Evolutionary conservation across 176 grass and related monocot genomes (phyloP).

Genomic region (maize (Zea mays)): DNA sequence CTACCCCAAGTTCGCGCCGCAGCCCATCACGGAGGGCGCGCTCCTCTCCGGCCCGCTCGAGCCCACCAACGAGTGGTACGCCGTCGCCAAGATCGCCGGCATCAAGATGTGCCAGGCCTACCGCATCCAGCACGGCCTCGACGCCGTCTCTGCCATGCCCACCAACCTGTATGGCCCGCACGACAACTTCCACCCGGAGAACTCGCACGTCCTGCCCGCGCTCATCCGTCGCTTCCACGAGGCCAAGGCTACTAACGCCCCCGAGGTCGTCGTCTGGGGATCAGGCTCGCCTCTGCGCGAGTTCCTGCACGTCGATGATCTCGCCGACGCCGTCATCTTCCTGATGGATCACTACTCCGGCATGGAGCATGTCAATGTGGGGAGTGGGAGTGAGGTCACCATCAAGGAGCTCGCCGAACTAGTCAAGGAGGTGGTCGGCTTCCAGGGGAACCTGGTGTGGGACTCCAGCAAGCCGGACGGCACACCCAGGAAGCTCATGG

Average conservation of each 20-base stretch:
- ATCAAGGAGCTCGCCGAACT: conserved; percentile 75
- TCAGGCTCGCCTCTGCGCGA: conserved; percentile 69
- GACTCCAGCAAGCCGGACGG: conserved; percentile 66
- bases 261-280: conserved; percentile 70
- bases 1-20: conserved; percentile 82
- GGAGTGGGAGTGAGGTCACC: conserved; percentile 68
- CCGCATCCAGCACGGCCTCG: conserved; percentile 78
- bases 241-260: conserved; percentile 49
- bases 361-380: conserved; percentile 71
- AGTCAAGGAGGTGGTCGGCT: conserved; percentile 69
- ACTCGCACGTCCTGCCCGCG: conserved; percentile 65
- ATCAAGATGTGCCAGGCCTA: conserved; percentile 92
- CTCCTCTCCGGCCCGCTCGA: conserved; percentile 78
- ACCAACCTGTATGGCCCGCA: conserved; percentile 80
- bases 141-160: conserved; percentile 77
- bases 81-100: conserved; percentile 80
- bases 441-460: conserved; percentile 67
- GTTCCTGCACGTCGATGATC: conserved; percentile 72
- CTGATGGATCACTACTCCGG: conserved; percentile 69
- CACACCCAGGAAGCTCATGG: conserved; percentile 86
- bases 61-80: conserved; percentile 93
- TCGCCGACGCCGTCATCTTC: conserved; percentile 66
- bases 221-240: conserved; percentile 74
- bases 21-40: conserved; percentile 68
- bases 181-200: conserved; percentile 76